Evolutionary conservation across 495 filamentous ascomycete genomes (phyloP).

Genomic region (Penicilliopsis zonata): DNA sequence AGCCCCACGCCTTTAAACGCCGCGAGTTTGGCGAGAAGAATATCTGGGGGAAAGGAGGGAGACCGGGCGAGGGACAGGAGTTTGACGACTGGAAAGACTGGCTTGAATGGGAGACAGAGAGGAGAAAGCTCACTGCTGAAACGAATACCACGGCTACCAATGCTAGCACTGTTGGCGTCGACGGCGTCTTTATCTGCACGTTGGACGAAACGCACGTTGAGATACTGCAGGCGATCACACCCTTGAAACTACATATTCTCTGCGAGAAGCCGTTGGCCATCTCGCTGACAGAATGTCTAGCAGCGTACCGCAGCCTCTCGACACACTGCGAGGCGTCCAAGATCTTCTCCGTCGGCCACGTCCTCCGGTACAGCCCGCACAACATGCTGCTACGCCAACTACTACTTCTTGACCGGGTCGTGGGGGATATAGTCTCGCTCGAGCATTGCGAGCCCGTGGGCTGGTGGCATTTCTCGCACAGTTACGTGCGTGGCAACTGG

Average conservation of each 20-base stretch:
- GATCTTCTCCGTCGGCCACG: constrained; percentile 69
- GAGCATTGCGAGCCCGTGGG: constrained; percentile 92
- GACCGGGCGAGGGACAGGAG: constrained; percentile 39
- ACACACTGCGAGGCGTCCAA: constrained; percentile 3
- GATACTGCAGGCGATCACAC: constrained; percentile 57
- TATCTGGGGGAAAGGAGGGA: constrained; percentile 46
- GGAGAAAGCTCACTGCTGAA: constrained; percentile 4
- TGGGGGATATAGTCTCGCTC: constrained; percentile 80
- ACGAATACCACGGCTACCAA: background rate
- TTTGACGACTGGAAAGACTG: constrained; percentile 70
- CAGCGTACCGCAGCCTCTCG: constrained; percentile 49
- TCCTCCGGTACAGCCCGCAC: constrained; percentile 80
- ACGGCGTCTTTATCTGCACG: constrained; percentile 80
- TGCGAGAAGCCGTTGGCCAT: constrained; percentile 92
- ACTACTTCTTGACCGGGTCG: constrained; percentile 49
- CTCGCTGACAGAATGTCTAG: constrained; percentile 60
- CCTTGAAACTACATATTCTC: constrained; percentile 67
- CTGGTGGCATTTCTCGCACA: constrained; percentile 93
- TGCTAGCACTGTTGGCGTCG: constrained; percentile 30
- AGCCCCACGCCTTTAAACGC: constrained; percentile 71
- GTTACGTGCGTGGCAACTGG: constrained; percentile 93
- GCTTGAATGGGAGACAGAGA: constrained; percentile 43
- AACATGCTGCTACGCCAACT: constrained; percentile 75
- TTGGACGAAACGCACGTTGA: constrained; percentile 79
- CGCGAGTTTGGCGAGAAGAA: constrained; percentile 50